phyloP scores from a whole-genome alignment of 176 grass and related monocot genomes.

The bread wheat (Triticum aestivum) region DNA sequence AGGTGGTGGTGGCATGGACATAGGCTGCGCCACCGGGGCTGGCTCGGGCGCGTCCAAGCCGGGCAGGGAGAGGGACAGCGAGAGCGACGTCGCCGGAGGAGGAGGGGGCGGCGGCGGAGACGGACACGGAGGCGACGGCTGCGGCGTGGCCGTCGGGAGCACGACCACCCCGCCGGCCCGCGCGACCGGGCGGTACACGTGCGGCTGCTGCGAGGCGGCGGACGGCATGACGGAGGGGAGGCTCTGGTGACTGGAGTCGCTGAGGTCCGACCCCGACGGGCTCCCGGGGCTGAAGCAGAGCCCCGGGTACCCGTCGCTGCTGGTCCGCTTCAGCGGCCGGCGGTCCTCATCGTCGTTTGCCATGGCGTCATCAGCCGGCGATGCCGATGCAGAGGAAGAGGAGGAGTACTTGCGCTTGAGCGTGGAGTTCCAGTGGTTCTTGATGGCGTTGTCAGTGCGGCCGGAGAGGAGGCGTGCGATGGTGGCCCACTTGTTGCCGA shows the following conservation, averaged over 20 bases:
- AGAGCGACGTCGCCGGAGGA: constrained; percentile 52
- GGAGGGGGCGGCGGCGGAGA: background rate
- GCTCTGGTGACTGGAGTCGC: constrained; percentile 74
- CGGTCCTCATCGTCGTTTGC: background rate
- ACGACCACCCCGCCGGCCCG: constrained; percentile 54
- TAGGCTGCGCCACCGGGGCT: background rate
- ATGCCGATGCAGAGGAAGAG: rapidly evolving
- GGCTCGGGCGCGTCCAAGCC: constrained; percentile 31
- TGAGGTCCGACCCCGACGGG: constrained; percentile 70
- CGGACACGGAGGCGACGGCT: background rate
- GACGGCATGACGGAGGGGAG: constrained; percentile 38
- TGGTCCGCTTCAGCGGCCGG: constrained; percentile 66
- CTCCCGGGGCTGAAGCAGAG: constrained; percentile 60
- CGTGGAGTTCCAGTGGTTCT: constrained; percentile 99
- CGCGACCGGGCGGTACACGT: constrained; percentile 61
- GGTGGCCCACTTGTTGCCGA: constrained; percentile 98
- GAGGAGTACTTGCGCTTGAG: constrained; percentile 63
- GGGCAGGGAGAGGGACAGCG: constrained; percentile 72
- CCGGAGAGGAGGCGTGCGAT: constrained; percentile 78
- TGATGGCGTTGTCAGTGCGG: constrained; percentile 95
- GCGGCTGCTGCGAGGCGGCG: background rate
- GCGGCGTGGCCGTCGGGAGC: constrained; percentile 15
- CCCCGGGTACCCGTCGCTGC: constrained; percentile 46
- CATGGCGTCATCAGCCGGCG: background rate
- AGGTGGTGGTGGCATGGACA: background rate